Evolutionary conservation across 768 basidiomycete species (phyloP).

Genomic region (Macrolepiota fuliginosa): DNA sequence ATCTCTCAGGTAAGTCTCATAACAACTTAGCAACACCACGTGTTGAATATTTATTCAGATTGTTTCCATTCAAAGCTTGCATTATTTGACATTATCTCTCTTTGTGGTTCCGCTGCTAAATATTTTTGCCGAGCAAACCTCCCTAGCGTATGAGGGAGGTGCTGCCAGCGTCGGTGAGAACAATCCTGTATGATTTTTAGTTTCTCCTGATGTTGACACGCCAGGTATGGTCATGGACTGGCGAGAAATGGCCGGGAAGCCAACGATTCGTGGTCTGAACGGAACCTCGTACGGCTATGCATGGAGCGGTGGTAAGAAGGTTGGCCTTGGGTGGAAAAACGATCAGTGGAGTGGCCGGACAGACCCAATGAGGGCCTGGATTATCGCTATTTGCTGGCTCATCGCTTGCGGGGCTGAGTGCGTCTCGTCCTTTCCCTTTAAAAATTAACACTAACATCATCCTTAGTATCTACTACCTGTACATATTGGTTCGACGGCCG

Average conservation of each 20-base stretch:
- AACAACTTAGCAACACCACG: background rate
- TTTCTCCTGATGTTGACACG: background rate
- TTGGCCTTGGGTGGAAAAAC: slow-evolving; percentile 57
- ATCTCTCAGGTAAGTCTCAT: slow-evolving; percentile 68
- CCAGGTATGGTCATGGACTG: slow-evolving; percentile 95
- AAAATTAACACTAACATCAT: background rate
- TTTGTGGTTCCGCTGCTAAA: slow-evolving; percentile 78
- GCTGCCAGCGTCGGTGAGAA: slow-evolving; percentile 72
- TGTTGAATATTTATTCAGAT: slow-evolving; percentile 55
- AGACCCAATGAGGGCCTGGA: slow-evolving; percentile 86
- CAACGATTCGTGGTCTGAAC: slow-evolving; percentile 68
- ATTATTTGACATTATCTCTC: slow-evolving; percentile 87
- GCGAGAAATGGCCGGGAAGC: slow-evolving; percentile 88
- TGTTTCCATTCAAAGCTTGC: slow-evolving; percentile 87
- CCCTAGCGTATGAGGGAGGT: slow-evolving; percentile 74
- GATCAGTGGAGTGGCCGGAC: slow-evolving; percentile 64
- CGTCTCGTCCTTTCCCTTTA: slow-evolving; percentile 31
- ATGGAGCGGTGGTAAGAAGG: slow-evolving; percentile 78
- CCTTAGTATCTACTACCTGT: slow-evolving; percentile 72
- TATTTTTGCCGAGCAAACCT: slow-evolving; percentile 69
- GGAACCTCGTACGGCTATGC: slow-evolving; percentile 66
- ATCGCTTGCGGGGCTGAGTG: slow-evolving; percentile 83
- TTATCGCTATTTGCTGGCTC: slow-evolving; percentile 86
- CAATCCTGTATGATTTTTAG: background rate
- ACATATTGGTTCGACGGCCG: slow-evolving; percentile 84